Evolutionary conservation across 2,329 filamentous ascomycete genomes (phyloP).

Genomic region (Aspergillus arachidicola): DNA sequence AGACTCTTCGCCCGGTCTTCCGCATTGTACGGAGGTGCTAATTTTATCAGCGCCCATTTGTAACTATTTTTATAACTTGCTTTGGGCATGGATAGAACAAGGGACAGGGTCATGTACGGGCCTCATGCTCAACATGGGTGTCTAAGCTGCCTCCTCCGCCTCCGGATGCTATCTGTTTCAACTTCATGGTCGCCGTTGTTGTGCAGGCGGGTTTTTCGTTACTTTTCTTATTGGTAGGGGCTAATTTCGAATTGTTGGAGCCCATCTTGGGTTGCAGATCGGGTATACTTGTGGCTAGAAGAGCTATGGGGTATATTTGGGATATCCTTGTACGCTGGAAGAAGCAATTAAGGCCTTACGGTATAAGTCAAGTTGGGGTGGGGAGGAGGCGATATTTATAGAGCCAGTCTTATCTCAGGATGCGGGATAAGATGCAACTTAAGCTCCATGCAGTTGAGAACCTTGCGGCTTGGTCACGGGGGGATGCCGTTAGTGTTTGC

Average conservation of each 20-base stretch:
- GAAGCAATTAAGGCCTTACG: background rate
- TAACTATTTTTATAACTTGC: background rate
- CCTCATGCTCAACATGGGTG: background rate
- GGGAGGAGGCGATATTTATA: background rate
- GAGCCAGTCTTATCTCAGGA: background rate
- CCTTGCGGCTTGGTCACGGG: slow-evolving; percentile 4
- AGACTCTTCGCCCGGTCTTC: background rate
- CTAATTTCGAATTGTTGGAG: background rate
- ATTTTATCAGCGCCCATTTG: background rate
- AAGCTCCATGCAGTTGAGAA: background rate
- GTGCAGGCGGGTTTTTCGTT: background rate
- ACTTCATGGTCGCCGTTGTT: background rate
- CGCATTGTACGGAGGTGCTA: slow-evolving; percentile 2
- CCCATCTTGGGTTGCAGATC: background rate
- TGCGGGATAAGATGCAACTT: background rate
- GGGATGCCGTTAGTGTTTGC: background rate
- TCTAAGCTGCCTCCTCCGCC: background rate
- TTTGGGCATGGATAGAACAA: slow-evolving; percentile 1
- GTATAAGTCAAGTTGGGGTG: background rate
- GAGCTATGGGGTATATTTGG: background rate
- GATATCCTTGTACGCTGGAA: background rate
- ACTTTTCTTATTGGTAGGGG: background rate
- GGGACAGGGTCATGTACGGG: background rate
- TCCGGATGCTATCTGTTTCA: background rate
- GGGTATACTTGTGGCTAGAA: background rate